Evolutionary conservation across 1,284 basidiomycete species (phyloP), one percentile per base, ranked within the genome.

Genomic region (Pyrrhoderma noxium): DNA sequence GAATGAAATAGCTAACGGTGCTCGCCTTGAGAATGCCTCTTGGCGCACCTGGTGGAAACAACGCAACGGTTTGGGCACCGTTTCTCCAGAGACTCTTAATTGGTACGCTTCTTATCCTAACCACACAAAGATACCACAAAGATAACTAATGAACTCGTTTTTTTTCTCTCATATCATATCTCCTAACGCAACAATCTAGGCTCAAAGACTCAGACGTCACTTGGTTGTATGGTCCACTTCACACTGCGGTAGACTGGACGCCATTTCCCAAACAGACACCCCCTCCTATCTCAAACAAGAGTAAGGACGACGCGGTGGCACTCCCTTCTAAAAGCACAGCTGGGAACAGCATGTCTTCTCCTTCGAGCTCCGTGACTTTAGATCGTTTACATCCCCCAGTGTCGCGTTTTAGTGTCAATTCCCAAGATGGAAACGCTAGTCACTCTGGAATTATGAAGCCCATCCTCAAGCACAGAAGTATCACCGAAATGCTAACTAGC

Each of bases 31-130:
- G 74, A 99, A 99, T 64, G 96, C 96, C 3, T 90, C 85, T 61
- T 99, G 95, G 95, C 75, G 96, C 42, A 98, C 95, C 1, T 99
- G 96, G 95, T 95, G 94, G 80, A 98, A 99, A 71, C 95, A 98
- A 77, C 77, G 95, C 57, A 97, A 96, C 62, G 93, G 94, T 59
- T 79, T 99, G 54, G 92, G 89, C 71, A 99, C 95, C 0, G 82
- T 99, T 65, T 89, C 84, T 40, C 95, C 95, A 54, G 95, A 99
- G 72, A 97, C 95, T 2, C 80, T 99, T 60, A 99, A 99, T 67
- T 99, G 95, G 95, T 97, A 64, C 65, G 91, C 74, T n/a, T 56
- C 58, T 34, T 34, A 25, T 56, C 44, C 44, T 21, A 16, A 8
- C 48, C 38, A 37, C 38, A 16, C 21, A 18, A 5, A 40, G n/a